phyloP scores from a whole-genome alignment of 2,329 filamentous ascomycete species.

The Cladosporium velox region DNA sequence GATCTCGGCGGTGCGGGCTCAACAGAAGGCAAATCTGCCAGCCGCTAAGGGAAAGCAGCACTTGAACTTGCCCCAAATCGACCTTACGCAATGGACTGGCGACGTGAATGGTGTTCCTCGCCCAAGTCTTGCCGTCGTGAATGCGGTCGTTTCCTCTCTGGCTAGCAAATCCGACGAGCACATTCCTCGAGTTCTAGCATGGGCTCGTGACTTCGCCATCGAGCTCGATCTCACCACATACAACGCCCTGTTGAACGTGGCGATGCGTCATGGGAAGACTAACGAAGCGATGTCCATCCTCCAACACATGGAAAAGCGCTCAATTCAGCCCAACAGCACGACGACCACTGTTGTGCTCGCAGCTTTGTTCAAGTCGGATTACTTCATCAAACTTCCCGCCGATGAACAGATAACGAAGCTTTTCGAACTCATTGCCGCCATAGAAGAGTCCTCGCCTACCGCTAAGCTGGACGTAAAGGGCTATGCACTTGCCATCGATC shows the following conservation, averaged over 20 bases:
- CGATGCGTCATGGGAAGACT: slow-evolving; percentile 32
- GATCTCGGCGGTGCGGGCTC: slow-evolving; percentile 43
- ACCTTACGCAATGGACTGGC: slow-evolving; percentile 27
- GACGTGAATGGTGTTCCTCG: slow-evolving; percentile 50
- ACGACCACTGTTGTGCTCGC: slow-evolving; percentile 76
- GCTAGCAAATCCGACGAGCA: slow-evolving; percentile 50
- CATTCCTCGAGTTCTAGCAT: slow-evolving; percentile 57
- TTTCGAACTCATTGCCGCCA: slow-evolving; percentile 56
- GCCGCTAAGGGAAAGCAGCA: slow-evolving; percentile 9
- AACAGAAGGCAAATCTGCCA: slow-evolving; percentile 25
- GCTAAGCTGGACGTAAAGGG: slow-evolving; percentile 60
- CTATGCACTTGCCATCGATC: slow-evolving; percentile 71
- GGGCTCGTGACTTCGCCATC: slow-evolving; percentile 41
- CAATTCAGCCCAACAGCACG: slow-evolving; percentile 52
- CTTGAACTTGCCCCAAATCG: neutral
- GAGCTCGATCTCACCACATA: slow-evolving; percentile 38
- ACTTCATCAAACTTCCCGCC: slow-evolving; percentile 44
- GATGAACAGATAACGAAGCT: slow-evolving; percentile 57
- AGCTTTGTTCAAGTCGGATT: slow-evolving; percentile 54
- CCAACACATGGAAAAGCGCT: slow-evolving; percentile 44
- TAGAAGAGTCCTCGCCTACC: slow-evolving; percentile 58
- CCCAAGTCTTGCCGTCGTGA: slow-evolving; percentile 67
- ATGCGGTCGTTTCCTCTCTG: slow-evolving; percentile 68
- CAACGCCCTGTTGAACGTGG: slow-evolving; percentile 38
- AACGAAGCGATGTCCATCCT: slow-evolving; percentile 43